A percentile compares a stretch with the other conserved stretches of the same genome.
These are phyloP conservation scores for Raffaelea albimanens DNA, from an alignment of 2,329 filamentous ascomycete species.

Conservation along the genomic window DNA sequence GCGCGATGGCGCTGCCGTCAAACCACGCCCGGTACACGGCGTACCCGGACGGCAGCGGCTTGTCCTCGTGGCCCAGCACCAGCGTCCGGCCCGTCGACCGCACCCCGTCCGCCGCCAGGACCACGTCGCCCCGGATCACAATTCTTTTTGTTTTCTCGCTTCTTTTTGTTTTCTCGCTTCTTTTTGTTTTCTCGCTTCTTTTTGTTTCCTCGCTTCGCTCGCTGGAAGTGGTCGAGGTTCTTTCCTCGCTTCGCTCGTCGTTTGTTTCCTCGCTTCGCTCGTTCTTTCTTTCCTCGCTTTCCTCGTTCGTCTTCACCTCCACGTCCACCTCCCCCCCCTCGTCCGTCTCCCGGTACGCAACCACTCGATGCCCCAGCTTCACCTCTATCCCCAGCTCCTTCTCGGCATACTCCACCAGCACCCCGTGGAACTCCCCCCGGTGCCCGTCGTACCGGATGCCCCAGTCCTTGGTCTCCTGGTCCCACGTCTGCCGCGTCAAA, in stretches of 20 bases:
- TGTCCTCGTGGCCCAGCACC: constrained; percentile 33
- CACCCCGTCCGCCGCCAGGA: constrained; percentile 40
- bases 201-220: no score
- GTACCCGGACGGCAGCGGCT: constrained; percentile 32
- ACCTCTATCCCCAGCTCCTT: constrained; percentile 42
- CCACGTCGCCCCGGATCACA: constrained; percentile 29
- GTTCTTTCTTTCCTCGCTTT: no score
- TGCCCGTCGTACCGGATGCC: constrained; percentile 44
- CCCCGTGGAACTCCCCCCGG: constrained; percentile 40
- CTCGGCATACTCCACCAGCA: constrained; percentile 38
- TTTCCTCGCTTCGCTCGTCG: no score
- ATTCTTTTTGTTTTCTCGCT: no score
- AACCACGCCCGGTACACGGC: constrained; percentile 39
- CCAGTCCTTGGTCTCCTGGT: constrained; percentile 18
- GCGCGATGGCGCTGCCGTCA: constrained; percentile 11
- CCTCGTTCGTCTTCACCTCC: constrained; percentile 15
- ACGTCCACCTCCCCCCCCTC: constrained; percentile 38
- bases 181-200: no score
- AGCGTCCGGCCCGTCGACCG: constrained; percentile 35
- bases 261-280: no score
- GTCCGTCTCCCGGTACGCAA: constrained; percentile 40
- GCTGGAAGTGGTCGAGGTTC: no score
- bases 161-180: no score
- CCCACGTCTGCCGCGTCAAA: constrained; percentile 11
- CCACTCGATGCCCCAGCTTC: constrained; percentile 36